Evolutionary conservation across 106 monocot genomes (phyloP).

Genomic region (Ottelia alismoides): DNA sequence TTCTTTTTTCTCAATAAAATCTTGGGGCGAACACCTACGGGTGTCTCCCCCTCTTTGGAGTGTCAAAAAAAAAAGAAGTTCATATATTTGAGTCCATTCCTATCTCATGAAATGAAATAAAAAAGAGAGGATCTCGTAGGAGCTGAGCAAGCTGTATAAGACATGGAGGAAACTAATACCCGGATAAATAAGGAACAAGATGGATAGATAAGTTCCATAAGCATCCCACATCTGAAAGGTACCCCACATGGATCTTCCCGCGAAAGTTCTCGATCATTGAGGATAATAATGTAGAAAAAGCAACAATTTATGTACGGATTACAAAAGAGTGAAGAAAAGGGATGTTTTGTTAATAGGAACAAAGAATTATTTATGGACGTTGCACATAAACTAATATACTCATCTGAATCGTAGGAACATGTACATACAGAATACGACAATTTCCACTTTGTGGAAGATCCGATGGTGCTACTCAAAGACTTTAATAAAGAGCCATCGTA

Average conservation of each 20-base stretch:
- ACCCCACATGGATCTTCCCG: slow-evolving; percentile 17
- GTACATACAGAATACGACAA: neutral
- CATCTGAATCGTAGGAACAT: no score
- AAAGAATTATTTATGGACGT: neutral
- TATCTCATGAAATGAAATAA: no score
- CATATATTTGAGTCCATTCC: no score
- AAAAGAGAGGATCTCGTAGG: no score
- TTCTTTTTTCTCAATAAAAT: no score
- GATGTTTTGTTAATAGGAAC: neutral
- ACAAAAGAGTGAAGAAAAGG: slow-evolving; percentile 1
- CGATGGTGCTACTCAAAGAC: neutral
- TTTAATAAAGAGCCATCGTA: neutral
- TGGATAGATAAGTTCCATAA: slow-evolving; percentile 12
- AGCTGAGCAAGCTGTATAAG: no score
- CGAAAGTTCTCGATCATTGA: slow-evolving; percentile 3
- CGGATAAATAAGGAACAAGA: slow-evolving; percentile 26
- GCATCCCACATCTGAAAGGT: slow-evolving; percentile 14
- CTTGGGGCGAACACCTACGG: no score
- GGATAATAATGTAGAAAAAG: slow-evolving; percentile 1
- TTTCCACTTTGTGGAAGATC: neutral
- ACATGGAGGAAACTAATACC: no score
- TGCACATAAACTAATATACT: no score
- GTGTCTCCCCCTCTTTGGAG: no score
- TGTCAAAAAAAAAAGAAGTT: no score
- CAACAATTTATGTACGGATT: slow-evolving; percentile 4